Evolutionary conservation across 306 rosid genomes (phyloP), one percentile per base, ranked within the genome.

Genomic region (Cucumis hystrix): DNA sequence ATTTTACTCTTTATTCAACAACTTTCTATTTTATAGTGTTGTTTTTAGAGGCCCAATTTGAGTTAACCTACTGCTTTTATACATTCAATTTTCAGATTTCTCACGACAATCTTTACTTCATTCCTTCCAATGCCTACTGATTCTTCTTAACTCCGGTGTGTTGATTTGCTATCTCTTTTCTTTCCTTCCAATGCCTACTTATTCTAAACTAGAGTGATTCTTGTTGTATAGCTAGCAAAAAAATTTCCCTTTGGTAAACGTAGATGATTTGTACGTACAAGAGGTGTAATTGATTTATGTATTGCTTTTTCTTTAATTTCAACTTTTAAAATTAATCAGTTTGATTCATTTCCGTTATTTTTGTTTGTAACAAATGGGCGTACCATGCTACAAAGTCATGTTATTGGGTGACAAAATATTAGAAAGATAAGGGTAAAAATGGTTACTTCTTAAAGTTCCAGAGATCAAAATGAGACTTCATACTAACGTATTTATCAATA

Each of bases 71-170:
- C n/a, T n/a, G n/a, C n/a, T n/a, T n/a, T n/a, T n/a, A n/a, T n/a
- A n/a, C n/a, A n/a, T n/a, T n/a, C n/a, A n/a, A n/a, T n/a, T n/a
- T n/a, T n/a, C n/a, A n/a, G n/a, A n/a, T n/a, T n/a, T n/a, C n/a
- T n/a, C n/a, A n/a, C n/a, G n/a, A n/a, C n/a, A n/a, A n/a, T n/a
- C n/a, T n/a, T n/a, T n/a, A n/a, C n/a, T n/a, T n/a, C n/a, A n/a
- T n/a, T 23, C 25, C 1, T 23, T 23, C 25, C 25, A 1, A 23
- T 23, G 25, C 25, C 25, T 28, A 28, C 2, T 28, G 6, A 57
- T 85, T 77, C 92, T 95, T 77, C 87, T 3, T 76, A 88, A 88
- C 21, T 86, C 97, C 41, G 96, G 97, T 95, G 72, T 78, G 65
- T 59, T 57, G n/a, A 49, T 61, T 45, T 3, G 30, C 30, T 28